Percentiles rank a stretch among this genome's conserved stretches.
Conservation (phyloP, 2,329 filamentous ascomycete species). For the Paracoccidioides lutzii region DNA sequence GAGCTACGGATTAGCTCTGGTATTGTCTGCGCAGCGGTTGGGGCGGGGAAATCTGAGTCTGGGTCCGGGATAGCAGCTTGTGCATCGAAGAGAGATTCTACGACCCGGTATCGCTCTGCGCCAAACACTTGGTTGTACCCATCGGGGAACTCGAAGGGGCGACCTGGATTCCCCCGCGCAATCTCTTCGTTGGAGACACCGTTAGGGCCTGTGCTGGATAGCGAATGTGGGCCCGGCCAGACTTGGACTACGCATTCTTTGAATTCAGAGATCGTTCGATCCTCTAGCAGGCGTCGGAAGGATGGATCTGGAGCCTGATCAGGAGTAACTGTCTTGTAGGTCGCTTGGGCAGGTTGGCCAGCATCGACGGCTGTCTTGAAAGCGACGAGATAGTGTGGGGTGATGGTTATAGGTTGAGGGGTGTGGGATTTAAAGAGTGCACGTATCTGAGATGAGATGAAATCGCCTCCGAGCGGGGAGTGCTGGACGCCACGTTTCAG, state of each 20-base stretch:
- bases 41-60: conserved; percentile 34
- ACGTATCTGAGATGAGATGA: conserved; percentile 78
- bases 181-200: conserved; percentile 60
- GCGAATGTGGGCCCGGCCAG: conserved; percentile 68
- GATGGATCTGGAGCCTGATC: conserved; percentile 48
- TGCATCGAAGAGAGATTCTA: conserved; percentile 85
- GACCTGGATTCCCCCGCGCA: conserved; percentile 58
- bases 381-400: conserved; percentile 76
- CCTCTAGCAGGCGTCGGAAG: conserved; percentile 76
- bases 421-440: conserved; percentile 57
- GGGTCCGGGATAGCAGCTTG: conserved; percentile 51
- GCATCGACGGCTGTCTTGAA: conserved; percentile 84
- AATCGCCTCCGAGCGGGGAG: conserved; percentile 76
- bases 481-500: conserved; percentile 80
- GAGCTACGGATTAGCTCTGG: conserved; percentile 68
- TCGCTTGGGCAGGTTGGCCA: conserved; percentile 62
- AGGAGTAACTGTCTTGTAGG: conserved; percentile 55
- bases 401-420: conserved; percentile 58
- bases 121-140: conserved; percentile 94
- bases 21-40: conserved; percentile 64
- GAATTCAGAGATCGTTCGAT: conserved; percentile 86
- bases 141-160: conserved; percentile 93
- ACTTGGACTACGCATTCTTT: conserved; percentile 95
- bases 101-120: conserved; percentile 70
- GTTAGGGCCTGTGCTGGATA: conserved; percentile 38